Percentiles rank a stretch among this genome's conserved stretches.
Conservation (phyloP, 352 stramenopile species). For the Globisporangium yorkense region DNA sequence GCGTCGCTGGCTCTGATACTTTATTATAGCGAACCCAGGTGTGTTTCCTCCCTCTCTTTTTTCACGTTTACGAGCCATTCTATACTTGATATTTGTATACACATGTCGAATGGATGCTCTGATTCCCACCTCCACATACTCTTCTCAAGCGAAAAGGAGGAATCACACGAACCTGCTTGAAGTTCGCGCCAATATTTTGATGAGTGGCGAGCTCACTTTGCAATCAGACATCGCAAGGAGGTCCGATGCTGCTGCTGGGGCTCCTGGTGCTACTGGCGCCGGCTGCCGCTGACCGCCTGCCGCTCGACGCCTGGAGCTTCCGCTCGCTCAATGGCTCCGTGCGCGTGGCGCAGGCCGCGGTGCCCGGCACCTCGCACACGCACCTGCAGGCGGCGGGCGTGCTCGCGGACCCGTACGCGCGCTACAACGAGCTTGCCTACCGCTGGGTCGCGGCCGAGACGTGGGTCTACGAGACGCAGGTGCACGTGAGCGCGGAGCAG, state of each 20-base stretch:
- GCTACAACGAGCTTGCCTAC: slow-evolving; percentile 68
- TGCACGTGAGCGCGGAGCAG: slow-evolving; percentile 20
- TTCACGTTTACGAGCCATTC: neutral
- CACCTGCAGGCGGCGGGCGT: slow-evolving; percentile 58
- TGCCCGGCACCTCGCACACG: slow-evolving; percentile 69
- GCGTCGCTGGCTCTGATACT: neutral
- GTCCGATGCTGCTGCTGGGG: neutral
- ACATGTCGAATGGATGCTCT: neutral
- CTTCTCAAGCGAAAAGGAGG: neutral
- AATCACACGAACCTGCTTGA: neutral
- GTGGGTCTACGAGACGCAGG: slow-evolving; percentile 66
- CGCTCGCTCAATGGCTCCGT: slow-evolving; percentile 53
- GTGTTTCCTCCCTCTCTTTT: neutral
- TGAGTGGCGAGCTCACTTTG: neutral
- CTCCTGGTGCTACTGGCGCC: slow-evolving; percentile 1
- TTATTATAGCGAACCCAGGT: neutral
- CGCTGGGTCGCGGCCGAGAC: slow-evolving; percentile 60
- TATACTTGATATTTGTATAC: neutral
- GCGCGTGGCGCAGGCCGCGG: slow-evolving; percentile 32
- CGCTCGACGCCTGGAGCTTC: slow-evolving; percentile 47
- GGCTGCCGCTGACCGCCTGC: slow-evolving; percentile 12
- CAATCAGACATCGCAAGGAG: neutral
- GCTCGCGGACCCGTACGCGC: slow-evolving; percentile 57
- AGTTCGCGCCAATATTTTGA: neutral
- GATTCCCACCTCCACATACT: neutral